Percentiles rank a stretch among this genome's conserved stretches.
Conservation (phyloP, 1,284 basidiomycete genomes). For the Leccinum pachyderme region DNA sequence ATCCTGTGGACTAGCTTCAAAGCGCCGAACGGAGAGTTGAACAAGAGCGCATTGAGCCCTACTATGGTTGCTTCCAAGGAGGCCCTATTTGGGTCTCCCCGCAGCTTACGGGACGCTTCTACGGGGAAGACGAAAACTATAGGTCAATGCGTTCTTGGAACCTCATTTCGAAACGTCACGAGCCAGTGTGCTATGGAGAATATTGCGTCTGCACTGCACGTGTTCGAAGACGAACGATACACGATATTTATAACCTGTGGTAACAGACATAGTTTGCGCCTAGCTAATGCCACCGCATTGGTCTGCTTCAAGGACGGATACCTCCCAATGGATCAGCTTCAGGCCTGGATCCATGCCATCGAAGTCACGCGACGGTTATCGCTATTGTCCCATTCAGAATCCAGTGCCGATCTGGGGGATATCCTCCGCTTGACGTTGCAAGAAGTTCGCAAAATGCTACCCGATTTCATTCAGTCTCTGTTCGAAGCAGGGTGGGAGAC, state of each 20-base stretch:
- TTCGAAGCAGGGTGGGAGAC: constrained; percentile 27
- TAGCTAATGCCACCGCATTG: constrained; percentile 25
- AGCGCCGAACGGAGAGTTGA: constrained; percentile 7
- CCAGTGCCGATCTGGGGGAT: constrained; percentile 7
- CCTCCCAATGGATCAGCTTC: constrained; percentile 45
- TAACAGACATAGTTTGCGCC: background rate
- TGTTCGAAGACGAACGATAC: constrained; percentile 47
- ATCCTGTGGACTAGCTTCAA: constrained; percentile 51
- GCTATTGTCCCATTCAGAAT: background rate
- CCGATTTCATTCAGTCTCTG: constrained; percentile 22
- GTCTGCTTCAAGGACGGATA: constrained; percentile 51
- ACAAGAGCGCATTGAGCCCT: constrained; percentile 28
- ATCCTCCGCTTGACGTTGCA: constrained; percentile 21
- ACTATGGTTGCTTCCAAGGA: constrained; percentile 36
- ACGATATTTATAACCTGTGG: constrained; percentile 42
- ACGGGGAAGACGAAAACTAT: constrained; percentile 27
- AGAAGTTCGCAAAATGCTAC: constrained; percentile 14
- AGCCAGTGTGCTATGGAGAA: constrained; percentile 13
- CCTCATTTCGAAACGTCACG: constrained; percentile 30
- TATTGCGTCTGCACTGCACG: constrained; percentile 11
- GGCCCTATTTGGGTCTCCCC: constrained; percentile 37
- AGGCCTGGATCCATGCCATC: constrained; percentile 54
- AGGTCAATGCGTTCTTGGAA: constrained; percentile 47
- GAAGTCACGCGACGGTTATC: constrained; percentile 16
- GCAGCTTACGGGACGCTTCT: constrained; percentile 35